phyloP scores from a whole-genome alignment of 176 grass and related monocot genomes.

The Thalia dealbata region DNA sequence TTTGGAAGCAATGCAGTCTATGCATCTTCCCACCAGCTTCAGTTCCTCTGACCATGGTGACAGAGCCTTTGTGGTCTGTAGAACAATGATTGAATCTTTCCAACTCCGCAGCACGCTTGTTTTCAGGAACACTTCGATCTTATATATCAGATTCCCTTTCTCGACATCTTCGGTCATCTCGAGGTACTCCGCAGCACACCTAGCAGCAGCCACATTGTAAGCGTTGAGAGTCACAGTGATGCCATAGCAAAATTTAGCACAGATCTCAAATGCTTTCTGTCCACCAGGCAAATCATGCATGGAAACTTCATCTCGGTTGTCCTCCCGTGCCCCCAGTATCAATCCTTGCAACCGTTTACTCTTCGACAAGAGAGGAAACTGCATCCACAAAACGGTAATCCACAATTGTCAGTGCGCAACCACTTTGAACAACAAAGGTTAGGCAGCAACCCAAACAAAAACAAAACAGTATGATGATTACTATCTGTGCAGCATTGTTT shows the following conservation, averaged over 20 bases:
- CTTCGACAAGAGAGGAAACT: constrained; percentile 96
- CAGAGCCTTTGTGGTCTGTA: constrained; percentile 62
- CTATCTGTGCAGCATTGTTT: too few relatives aligned
- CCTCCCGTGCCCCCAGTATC: constrained; percentile 46
- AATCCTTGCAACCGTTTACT: constrained; percentile 67
- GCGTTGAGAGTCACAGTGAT: constrained; percentile 86
- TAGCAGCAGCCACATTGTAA: constrained; percentile 73
- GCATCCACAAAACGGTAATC: constrained; percentile 24
- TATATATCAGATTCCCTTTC: constrained; percentile 92
- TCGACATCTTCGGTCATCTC: constrained; percentile 93
- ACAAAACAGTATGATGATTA: too few relatives aligned
- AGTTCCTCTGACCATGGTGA: constrained; percentile 78
- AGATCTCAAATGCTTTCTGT: constrained; percentile 69
- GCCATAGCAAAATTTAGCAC: constrained; percentile 96
- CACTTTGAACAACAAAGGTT: too few relatives aligned
- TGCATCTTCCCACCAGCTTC: constrained; percentile 76
- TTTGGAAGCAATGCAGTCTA: constrained; percentile 82
- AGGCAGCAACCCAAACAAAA: too few relatives aligned
- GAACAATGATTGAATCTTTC: constrained; percentile 96
- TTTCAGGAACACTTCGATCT: constrained; percentile 94
- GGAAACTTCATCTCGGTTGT: constrained; percentile 51
- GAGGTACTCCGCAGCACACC: constrained; percentile 77
- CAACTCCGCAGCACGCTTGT: constrained; percentile 78
- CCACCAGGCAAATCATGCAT: constrained; percentile 70
- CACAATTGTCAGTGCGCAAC: background rate